Percentiles rank a stretch among this genome's conserved stretches.
These are phyloP conservation scores for Aspergillus fructus DNA, from an alignment of 2,329 filamentous ascomycete genomes.

Conservation along the genomic window DNA sequence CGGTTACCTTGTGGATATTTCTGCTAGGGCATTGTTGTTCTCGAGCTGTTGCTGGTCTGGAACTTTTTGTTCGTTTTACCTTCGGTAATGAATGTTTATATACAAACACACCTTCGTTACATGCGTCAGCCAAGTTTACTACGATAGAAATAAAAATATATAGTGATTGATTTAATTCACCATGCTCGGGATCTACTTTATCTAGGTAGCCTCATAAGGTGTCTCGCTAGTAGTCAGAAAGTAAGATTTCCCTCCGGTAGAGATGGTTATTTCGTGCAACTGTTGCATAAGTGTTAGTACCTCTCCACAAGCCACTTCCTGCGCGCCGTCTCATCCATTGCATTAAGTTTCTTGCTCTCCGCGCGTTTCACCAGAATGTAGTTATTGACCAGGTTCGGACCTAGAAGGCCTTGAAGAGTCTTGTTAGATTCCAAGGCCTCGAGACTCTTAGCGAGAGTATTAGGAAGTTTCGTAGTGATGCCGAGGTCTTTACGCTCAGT, in stretches of 20 bases:
- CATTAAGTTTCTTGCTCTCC: conserved; percentile 31
- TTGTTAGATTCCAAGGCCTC: conserved; percentile 29
- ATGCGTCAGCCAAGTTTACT: too few relatives aligned
- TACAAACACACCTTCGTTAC: background rate
- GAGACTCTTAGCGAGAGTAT: conserved; percentile 35
- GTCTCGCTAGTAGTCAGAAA: background rate
- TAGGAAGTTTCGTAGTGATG: conserved; percentile 38
- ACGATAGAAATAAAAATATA: too few relatives aligned
- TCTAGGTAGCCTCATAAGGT: background rate
- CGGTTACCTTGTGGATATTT: background rate
- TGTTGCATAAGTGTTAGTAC: conserved; percentile 27
- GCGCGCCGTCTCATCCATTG: conserved; percentile 32
- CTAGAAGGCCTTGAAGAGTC: conserved; percentile 29
- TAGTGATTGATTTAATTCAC: background rate
- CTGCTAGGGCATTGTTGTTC: background rate
- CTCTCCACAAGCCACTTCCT: conserved; percentile 39
- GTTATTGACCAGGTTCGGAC: conserved; percentile 25
- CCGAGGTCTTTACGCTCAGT: conserved; percentile 32
- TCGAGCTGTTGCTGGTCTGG: background rate
- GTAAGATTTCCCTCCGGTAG: too few relatives aligned
- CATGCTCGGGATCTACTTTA: background rate
- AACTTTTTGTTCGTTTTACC: background rate
- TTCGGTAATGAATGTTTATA: background rate
- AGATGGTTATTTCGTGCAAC: too few relatives aligned
- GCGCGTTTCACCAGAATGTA: conserved; percentile 35